Base-by-base conservation (phyloP, 176 grass and related monocot species). In the Oryza meyeriana region DNA sequence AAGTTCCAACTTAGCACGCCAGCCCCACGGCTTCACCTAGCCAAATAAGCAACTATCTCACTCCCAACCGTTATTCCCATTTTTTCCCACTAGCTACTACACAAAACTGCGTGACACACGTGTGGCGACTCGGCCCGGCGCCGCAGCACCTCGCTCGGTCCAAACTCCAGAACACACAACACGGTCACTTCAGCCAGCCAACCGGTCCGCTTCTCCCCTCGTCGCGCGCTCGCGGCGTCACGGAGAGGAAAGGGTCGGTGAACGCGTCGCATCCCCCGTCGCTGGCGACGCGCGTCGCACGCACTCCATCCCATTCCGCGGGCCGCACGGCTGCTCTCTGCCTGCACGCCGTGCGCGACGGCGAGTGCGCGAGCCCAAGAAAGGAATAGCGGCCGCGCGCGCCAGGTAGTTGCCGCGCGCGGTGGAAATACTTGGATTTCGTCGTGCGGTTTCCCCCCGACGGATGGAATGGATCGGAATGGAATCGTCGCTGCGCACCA, bases 381-480 rank as follows among this genome's bases (percentile, higher is more conserved):
- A 76, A 89, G 82, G 82, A 89, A 89, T 64, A 4, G 4, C 4
- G 32, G 52, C 20, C 6, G n/a, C 20, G 40, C 11, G 40, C 41
- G 52, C 52, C 52, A n/a, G 52, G 52, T 10, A 2, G 3, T 4
- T 42, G 25, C 34, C 10, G 70, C 28, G 3, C 41, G 1, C 22
- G 74, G 30, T 47, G 39, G 27, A 88, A 75, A 69, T 68, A 14
- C 76, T 30, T 48, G 81, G 47, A 68, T 74, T 68, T 38, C 69
- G 59, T 10, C 80, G 40, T 3, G 35, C 4, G 14, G 10, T 52
- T 80, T 62, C 76, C 30, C 24, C 48, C 50, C 0, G 48, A 31
- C 1, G 27, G 59, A 3, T 73, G 30, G 67, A 41, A 24, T 47
- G 57, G 65, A 74, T 20, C 2, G 24, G 6, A 39, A 30, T 42